These are phyloP conservation scores for Henckelia pumila DNA, from an alignment of 257 asterid species.

Conservation along the genomic window DNA sequence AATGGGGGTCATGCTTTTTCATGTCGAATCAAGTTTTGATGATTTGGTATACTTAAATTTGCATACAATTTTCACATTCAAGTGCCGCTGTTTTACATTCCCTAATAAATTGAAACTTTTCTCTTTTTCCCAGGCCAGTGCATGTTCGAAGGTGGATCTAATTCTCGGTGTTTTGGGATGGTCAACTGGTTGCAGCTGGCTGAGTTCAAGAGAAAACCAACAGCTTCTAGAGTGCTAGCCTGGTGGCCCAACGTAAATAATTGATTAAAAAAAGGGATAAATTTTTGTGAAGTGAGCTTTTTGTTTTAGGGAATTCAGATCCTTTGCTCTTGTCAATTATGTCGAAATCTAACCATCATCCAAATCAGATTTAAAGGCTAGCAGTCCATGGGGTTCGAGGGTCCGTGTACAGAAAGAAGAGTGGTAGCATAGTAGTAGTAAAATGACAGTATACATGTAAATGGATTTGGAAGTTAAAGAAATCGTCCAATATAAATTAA, in stretches of 20 bases:
- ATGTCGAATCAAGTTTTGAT: conserved; percentile 70
- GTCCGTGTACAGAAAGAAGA: conserved; percentile 54
- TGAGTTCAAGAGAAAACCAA: conserved; percentile 46
- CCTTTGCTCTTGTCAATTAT: conserved; percentile 23
- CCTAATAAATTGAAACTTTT: neutral
- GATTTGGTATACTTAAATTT: conserved; percentile 53
- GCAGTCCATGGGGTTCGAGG: conserved; percentile 32
- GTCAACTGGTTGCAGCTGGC: conserved; percentile 95
- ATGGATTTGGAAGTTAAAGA: conserved; percentile 32
- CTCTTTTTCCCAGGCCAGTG: conserved; percentile 41
- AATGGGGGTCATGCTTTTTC: conserved; percentile 77
- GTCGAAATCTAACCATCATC: conserved; percentile 29
- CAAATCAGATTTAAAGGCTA: conserved; percentile 33
- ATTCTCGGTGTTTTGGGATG: conserved; percentile 85
- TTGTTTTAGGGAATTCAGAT: conserved; percentile 23
- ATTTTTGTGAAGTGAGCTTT: conserved; percentile 47
- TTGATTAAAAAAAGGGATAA: conserved; percentile 36
- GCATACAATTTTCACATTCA: neutral
- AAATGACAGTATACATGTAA: conserved; percentile 53
- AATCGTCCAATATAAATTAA: conserved; percentile 8
- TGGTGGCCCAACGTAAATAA: conserved; percentile 17
- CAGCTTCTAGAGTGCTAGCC: conserved; percentile 56
- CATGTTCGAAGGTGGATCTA: conserved; percentile 67
- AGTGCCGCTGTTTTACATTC: neutral
- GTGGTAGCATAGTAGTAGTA: conserved; percentile 28